Base-by-base conservation (phyloP, 2,329 filamentous ascomycete species). In the Beauveria caledonica region DNA sequence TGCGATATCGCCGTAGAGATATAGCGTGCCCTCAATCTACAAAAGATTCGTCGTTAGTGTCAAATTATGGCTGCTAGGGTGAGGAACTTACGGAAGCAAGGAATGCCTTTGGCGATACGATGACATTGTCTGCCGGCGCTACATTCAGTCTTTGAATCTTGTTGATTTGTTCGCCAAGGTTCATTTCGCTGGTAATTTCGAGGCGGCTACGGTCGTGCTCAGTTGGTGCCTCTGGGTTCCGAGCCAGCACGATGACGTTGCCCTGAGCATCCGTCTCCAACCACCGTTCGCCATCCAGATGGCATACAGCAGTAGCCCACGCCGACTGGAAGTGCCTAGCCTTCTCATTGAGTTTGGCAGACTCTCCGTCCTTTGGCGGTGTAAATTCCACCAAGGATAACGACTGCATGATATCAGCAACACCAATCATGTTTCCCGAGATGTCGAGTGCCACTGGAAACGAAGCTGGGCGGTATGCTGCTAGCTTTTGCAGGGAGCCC, bases 391-490 rank as follows among this genome's bases (percentile, higher is more conserved):
- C 78, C 6, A 97, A 76, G 1, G 88, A 86, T 25, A 96, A 79
- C 1, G 90, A 96, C 75, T 97, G 97, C 89, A 96, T 97, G 50
- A 99, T 77, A 69, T 99, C 94, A 0, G 88, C 89, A 10, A 97
- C 86, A 0, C 89, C 90, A 63, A 99, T 92, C 25, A 84, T 79
- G 65, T 87, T 86, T 1, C 83, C 88, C 1, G 85, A 83, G 15
- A 97, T 82, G 10, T 87, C 85, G 7, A 97, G 72, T 65, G 93
- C 90, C 17, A 96, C 84, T 0, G 94, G 92, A 36, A 90, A 89
- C 0, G 92, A 95, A 2, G 91, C 85, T 2, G 90, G 89, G 13
- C 92, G 85, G 72, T 92, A 96, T 2, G 86, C 84, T 1, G 90
- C 89, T 17, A 88, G 70, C 70, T 89, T 93, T 54, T 81, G 78